Percentiles rank a stretch among this genome's conserved stretches.
phyloP scores from a whole-genome alignment of 2,329 filamentous ascomycete genomes.

The Ilyonectria robusta region DNA sequence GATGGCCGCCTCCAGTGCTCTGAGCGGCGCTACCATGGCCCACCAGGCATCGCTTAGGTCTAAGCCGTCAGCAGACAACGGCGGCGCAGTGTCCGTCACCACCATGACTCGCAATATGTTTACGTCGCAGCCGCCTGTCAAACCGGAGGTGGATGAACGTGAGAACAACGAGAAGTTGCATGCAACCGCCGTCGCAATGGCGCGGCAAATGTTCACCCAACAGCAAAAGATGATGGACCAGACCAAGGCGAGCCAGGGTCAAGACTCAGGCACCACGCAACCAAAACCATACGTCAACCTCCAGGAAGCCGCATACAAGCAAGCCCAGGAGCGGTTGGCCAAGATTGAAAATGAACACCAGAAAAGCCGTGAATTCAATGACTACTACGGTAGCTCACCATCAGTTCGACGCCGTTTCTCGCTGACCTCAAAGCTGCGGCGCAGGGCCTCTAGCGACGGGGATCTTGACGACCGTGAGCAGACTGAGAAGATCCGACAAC shows the following conservation, averaged over 20 bases:
- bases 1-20: conserved; percentile 73
- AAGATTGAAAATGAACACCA: conserved; percentile 82
- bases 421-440: conserved; percentile 69
- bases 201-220: conserved; percentile 84
- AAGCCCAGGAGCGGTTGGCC: conserved; percentile 86
- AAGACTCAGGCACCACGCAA: conserved; percentile 54
- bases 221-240: conserved; percentile 75
- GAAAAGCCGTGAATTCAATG: conserved; percentile 75
- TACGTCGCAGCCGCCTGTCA: conserved; percentile 80
- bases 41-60: conserved; percentile 66
- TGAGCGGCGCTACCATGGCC: conserved; percentile 80
- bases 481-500: conserved; percentile 79
- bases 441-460: conserved; percentile 78
- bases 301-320: conserved; percentile 88
- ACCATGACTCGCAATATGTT: conserved; percentile 83
- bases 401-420: conserved; percentile 61
- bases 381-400: conserved; percentile 78
- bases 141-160: conserved; percentile 80
- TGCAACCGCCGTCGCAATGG: conserved; percentile 91
- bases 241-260: conserved; percentile 58
- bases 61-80: conserved; percentile 67
- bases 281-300: conserved; percentile 74
- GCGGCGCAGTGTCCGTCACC: conserved; percentile 76
- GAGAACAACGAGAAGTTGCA: conserved; percentile 80
- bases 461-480: conserved; percentile 75